Percentiles rank a stretch among this genome's conserved stretches.
Conservation (phyloP, 2,329 filamentous ascomycete species). For the Seiridium cupressi region DNA sequence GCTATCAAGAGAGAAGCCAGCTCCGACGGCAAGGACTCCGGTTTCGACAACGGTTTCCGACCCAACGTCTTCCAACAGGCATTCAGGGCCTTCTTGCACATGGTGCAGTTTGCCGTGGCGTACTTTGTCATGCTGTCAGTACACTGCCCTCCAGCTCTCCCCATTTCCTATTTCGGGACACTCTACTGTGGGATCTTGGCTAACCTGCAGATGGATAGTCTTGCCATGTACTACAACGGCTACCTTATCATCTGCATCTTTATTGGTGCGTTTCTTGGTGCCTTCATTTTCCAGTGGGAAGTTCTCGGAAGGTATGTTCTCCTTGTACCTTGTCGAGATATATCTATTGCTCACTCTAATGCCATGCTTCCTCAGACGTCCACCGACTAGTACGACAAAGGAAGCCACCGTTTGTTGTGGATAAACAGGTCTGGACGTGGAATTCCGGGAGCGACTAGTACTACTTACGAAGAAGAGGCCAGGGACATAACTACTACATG, state of each 20-base stretch:
- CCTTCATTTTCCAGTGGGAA: constrained; percentile 75
- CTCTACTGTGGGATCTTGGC: background rate
- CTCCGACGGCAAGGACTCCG: background rate
- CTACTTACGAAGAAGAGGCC: background rate
- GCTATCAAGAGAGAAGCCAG: background rate
- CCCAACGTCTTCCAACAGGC: constrained; percentile 66
- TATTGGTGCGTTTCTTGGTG: constrained; percentile 71
- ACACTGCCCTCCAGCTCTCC: background rate
- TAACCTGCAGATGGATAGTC: background rate
- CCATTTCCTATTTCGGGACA: background rate
- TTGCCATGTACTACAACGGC: constrained; percentile 61
- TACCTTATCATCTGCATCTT: constrained; percentile 83
- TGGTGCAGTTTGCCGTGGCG: constrained; percentile 69
- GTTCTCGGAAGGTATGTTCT: constrained; percentile 24
- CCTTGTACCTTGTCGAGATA: background rate
- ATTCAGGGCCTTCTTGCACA: constrained; percentile 66
- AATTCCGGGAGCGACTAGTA: background rate
- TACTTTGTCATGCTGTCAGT: constrained; percentile 72
- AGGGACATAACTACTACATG: too few relatives aligned
- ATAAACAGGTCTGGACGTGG: background rate
- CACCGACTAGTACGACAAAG: constrained; percentile 5
- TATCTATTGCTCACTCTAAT: background rate
- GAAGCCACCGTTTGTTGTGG: constrained; percentile 12
- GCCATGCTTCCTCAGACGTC: background rate
- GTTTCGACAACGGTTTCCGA: constrained; percentile 37